Evolutionary conservation across 768 basidiomycete species (phyloP).

Genomic region (Boletus patriciae): DNA sequence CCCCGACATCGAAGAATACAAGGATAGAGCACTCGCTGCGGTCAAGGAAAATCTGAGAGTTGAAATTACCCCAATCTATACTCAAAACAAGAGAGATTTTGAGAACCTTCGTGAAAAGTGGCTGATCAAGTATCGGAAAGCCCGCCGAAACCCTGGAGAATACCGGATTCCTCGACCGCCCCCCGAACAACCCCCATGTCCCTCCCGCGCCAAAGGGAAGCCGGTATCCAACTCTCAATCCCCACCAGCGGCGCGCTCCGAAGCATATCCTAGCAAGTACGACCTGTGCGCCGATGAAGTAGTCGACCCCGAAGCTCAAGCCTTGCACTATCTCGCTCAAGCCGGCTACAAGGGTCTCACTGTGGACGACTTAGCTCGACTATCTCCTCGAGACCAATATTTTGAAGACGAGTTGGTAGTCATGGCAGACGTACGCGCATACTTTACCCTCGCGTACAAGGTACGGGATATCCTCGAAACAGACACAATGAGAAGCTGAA

Average conservation of each 20-base stretch:
- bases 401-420: constrained; percentile 47
- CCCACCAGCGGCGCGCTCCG: too few species aligned
- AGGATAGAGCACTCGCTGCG: constrained; percentile 19
- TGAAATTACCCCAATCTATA: constrained; percentile 42
- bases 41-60: constrained; percentile 38
- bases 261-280: too few species aligned
- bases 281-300: too few species aligned
- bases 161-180: constrained; percentile 1
- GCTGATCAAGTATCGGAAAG: constrained; percentile 25
- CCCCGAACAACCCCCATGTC: not conserved
- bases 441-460: constrained; percentile 56
- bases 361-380: constrained; percentile 26
- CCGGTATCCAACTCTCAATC: too few species aligned
- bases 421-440: constrained; percentile 57
- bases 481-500: not conserved
- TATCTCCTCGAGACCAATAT: constrained; percentile 22
- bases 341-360: constrained; percentile 27
- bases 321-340: constrained; percentile 31
- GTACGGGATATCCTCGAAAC: constrained; percentile 28
- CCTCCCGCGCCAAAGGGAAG: too few species aligned
- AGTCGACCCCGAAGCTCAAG: not conserved
- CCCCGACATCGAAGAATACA: constrained; percentile 31
- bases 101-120: constrained; percentile 23
- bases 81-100: constrained; percentile 34
- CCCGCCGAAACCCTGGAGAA: not conserved